Base-by-base conservation (phyloP, 305 asterid genomes). In the Fraxinus velutina region DNA sequence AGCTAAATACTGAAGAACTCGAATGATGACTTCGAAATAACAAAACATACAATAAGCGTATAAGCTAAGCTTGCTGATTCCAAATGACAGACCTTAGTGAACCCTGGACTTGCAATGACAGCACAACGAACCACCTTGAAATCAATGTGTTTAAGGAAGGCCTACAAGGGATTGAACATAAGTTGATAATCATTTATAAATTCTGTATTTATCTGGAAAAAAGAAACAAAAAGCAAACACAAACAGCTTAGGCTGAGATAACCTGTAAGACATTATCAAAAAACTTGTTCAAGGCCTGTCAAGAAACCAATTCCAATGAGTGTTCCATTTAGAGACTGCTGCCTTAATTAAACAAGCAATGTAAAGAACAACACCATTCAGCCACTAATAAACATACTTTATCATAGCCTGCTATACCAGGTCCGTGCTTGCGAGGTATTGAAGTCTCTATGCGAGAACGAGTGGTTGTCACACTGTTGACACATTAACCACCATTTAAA, bases 371-470 rank as follows among this genome's bases (percentile, higher is more conserved):
- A 30, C 79, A 37, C 13, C 1, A 32, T 32, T 72, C 8, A 70
- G 33, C 30, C 13, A 73, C 72, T 42, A 75, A 78, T 10, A 55
- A 83, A 84, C 90, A 77, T 90, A 94, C 99, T 87, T 93, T 96
- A 87, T 96, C 99, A 86, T 96, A 96, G 62, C 99, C 97, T 32
- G 98, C 98, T 84, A 94, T 79, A 39, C 97, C 92, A 81, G 99
- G 98, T 66, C 99, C 99, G 82, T 96, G 98, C 90, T 96, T 96
- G 84, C 98, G 96, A 33, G 99, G 99, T 85, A 96, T 96, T 55
- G 99, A 94, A 75, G 97, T 89, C 92, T 94, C 99, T 83, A 94
- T 82, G 78, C 97, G 97, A 75, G 97, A 80, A 78, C 97, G 97
- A 32, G 97, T 90, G 57, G 85, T 83, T 47, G 99, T 96, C 86